These are phyloP conservation scores for Zopfochytrium polystomum DNA, from an alignment of 371 early-diverging fungal genomes.

Conservation along the genomic window DNA sequence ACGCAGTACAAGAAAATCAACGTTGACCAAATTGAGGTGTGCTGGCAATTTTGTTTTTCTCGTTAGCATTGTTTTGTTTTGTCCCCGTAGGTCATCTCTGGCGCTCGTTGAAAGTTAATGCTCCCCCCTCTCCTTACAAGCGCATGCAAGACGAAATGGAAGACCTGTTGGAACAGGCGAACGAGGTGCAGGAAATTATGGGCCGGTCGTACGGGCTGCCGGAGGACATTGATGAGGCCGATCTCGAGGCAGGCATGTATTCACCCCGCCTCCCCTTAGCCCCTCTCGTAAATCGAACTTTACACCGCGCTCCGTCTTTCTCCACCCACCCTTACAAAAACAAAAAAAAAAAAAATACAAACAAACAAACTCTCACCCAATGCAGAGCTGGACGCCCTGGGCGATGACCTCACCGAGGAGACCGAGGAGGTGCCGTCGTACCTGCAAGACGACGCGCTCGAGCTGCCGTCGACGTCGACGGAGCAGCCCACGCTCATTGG, in stretches of 20 bases:
- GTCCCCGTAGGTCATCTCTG: not conserved
- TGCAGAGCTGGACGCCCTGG: conserved; percentile 89
- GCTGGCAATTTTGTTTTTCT: not conserved
- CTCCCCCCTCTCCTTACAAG: conserved; percentile 42
- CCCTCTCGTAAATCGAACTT: too few relatives aligned
- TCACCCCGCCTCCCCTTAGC: not conserved
- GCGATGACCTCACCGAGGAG: conserved; percentile 78
- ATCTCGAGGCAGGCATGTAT: conserved; percentile 82
- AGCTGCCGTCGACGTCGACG: conserved; percentile 30
- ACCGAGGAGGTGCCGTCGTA: conserved; percentile 72
- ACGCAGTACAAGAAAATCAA: conserved; percentile 90
- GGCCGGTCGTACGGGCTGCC: conserved; percentile 88
- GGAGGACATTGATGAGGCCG: conserved; percentile 93
- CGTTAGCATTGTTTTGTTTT: not conserved
- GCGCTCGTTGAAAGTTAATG: not conserved
- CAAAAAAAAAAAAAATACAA: too few relatives aligned
- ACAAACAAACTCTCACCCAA: too few relatives aligned
- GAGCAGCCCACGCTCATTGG: conserved; percentile 12
- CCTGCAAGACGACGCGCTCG: conserved; percentile 44
- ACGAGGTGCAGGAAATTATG: conserved; percentile 91
- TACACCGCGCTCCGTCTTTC: not conserved
- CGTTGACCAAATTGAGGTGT: conserved; percentile 88
- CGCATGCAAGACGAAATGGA: conserved; percentile 95
- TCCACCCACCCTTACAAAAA: too few relatives aligned
- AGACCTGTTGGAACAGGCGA: conserved; percentile 90